Percentiles rank a stretch among this genome's conserved stretches.
Evolutionary conservation across 495 filamentous ascomycete genomes (phyloP).

Genomic region (Articulospora tetracladia): DNA sequence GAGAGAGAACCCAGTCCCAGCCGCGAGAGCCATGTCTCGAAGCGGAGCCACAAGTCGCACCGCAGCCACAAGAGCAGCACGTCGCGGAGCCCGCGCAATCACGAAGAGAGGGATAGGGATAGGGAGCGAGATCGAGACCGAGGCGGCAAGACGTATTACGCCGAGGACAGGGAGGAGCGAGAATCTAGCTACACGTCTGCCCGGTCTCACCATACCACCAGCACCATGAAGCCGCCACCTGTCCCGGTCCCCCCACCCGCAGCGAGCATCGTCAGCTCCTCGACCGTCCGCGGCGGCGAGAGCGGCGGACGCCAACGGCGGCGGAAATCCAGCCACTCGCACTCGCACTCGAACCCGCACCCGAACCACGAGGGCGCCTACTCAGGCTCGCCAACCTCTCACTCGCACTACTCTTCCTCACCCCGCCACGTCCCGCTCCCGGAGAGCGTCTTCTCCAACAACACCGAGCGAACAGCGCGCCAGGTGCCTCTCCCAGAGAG

Average conservation of each 20-base stretch:
- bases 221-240: background rate
- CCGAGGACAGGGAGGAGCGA: too few relatives aligned
- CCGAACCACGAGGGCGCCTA: background rate
- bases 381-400: background rate
- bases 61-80: background rate
- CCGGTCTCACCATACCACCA: background rate
- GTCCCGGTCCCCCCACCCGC: background rate
- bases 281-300: background rate
- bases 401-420: constrained; percentile 16
- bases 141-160: background rate
- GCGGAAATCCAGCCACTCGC: background rate
- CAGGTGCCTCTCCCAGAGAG: constrained; percentile 7
- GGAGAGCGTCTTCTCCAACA: background rate
- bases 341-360: background rate
- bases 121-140: background rate
- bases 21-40: constrained; percentile 1
- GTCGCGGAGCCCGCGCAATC: constrained; percentile 17
- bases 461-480: background rate
- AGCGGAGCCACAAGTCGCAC: constrained; percentile 1
- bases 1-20: background rate
- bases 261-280: background rate
- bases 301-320: background rate
- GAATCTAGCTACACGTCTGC: background rate
- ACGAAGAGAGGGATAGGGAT: background rate
- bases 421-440: constrained; percentile 21